Evolutionary conservation across 2,329 filamentous ascomycete species (phyloP), one percentile per base, ranked within the genome.

Genomic region (Purpureocillium lavendulum): DNA sequence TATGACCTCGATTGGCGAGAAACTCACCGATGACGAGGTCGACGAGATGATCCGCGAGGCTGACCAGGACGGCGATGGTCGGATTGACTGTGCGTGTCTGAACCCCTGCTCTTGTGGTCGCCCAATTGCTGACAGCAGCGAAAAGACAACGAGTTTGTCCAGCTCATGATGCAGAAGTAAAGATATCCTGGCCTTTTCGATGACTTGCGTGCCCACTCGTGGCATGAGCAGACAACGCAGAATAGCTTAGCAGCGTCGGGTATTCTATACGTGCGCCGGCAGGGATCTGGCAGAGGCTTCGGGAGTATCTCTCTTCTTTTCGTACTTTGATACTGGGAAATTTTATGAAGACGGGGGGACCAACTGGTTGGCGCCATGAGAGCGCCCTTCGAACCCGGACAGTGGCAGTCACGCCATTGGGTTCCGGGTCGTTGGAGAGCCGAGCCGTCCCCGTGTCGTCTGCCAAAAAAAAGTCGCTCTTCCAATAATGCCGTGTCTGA

Each of bases 131-230:
- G 24, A 57, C 45, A 21, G 30, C 30, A 13, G 31, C 14, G n/a
- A 36, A 13, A 35, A 90, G 85, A 90, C 70, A 90, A 90, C 72
- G 86, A 92, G 67, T 92, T 92, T 60, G 86, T 92, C 54, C 86
- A 92, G 70, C 81, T 92, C 61, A 92, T 92, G 86, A 90, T 92
- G 86, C 86, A 92, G 76, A 90, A 90, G 75, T 90, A 86, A 73
- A 46, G 35, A 36, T 35, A 28, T 39, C 28, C 41, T 33, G 28
- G 18, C 10, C n/a, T 17, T 35, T 29, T 30, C 18, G 17, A 30
- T 34, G 26, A 31, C 18, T 16, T 30, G 16, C 28, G 33, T 15
- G 34, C 30, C 18, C 30, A 33, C 34, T 31, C 14, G 21, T 14
- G 34, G 7, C 34, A 31, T 26, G 24, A 29, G 17, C 15, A 15